Base-by-base conservation (phyloP, 1,284 basidiomycete genomes). In the Cystobasidium sp. region DNA sequence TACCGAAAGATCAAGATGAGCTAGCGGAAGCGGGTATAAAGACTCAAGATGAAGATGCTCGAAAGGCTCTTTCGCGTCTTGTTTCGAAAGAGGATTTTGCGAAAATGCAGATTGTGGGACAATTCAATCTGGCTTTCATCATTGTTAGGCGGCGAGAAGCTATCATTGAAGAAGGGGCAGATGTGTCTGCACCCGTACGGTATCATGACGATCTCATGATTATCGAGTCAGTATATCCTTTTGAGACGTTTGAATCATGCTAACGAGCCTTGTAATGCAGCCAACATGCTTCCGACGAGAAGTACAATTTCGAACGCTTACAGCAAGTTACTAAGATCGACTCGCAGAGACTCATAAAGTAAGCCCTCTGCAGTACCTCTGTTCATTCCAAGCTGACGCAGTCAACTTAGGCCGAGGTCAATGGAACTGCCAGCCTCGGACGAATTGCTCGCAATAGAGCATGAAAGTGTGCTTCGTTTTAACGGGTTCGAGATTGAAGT, bases 121-220 rank as follows among this genome's bases (percentile, higher is more conserved):
- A 99, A 82, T 99, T 97, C 83, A 99, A 99, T 79, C 87, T 91
- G 52, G 96, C 95, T 0, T 99, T 99, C 82, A 95, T 99, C 82
- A 88, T 99, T 75, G 88, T 88, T 0, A 88, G 94, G 1, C 86
- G 92, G 74, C 82, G 84, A 72, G 84, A 65, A 14, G 84, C 76
- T 44, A 66, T 76, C 52, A 74, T 76, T 46, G 74, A 24, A 22
- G 79, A 75, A 6, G 75, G 51, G 66, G 6, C 41, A 4, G 72
- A 68, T 49, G 76, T 69, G 22, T 16, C 24, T 18, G 41, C 16
- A 7, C 16, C 47, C 22, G 37, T 66, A 44, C 14, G 37, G 39
- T 44, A 75, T 51, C 24, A 77, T 51, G 77, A 74, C 53, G 71
- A 75, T 20, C 61, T 76, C 16, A 75, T 76, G 66, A 74, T 76